Conservation (phyloP, 164 flowering plant species). For the Cinnamomum micranthum region DNA sequence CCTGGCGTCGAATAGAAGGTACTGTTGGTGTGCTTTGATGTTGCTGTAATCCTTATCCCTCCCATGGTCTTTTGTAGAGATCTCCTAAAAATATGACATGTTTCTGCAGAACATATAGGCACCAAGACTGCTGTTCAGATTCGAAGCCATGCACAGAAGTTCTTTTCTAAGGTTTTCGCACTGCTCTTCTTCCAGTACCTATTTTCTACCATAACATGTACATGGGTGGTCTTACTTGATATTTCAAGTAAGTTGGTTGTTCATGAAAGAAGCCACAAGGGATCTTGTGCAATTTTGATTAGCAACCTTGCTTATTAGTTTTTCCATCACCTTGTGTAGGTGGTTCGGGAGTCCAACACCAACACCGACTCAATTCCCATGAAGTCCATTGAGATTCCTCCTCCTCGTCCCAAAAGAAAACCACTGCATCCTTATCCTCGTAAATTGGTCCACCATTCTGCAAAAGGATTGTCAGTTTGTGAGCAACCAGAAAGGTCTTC, state of each 20-base stretch:
- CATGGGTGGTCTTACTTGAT: constrained; percentile 13
- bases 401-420: constrained; percentile 86
- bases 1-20: constrained; percentile 74
- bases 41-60: neutral
- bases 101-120: constrained; percentile 67
- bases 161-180: constrained; percentile 78
- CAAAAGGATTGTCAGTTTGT: constrained; percentile 17
- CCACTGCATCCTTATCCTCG: constrained; percentile 89
- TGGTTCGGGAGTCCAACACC: constrained; percentile 51
- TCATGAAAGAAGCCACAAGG: constrained; percentile 10
- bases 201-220: constrained; percentile 16
- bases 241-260: constrained; percentile 19
- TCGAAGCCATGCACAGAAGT: constrained; percentile 93
- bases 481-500: constrained; percentile 27
- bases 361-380: constrained; percentile 25
- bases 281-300: constrained; percentile 18
- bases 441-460: constrained; percentile 31
- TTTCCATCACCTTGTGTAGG: constrained; percentile 26
- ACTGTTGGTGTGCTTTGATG: neutral
- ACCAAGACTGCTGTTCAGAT: constrained; percentile 91
- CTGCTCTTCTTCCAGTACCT: constrained; percentile 16
- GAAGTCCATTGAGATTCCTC: constrained; percentile 76
- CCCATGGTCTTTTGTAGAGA: neutral
- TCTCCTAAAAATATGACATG: constrained; percentile 6
- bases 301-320: neutral